Evolutionary conservation across 345 rosid genomes (phyloP).

Genomic region (Salix brachista): DNA sequence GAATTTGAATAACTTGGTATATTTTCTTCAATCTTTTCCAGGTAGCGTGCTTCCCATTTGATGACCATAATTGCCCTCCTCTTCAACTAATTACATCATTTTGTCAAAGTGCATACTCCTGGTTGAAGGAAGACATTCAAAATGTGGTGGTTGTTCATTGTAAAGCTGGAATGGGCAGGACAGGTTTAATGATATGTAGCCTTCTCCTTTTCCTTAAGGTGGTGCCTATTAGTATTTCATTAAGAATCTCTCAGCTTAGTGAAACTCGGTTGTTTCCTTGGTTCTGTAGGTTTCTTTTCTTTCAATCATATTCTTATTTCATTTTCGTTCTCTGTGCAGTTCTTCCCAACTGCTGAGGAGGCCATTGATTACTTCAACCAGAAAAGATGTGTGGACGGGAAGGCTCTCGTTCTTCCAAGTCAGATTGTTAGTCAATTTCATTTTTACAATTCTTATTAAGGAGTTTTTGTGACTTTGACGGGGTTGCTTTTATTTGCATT

Average conservation of each 20-base stretch:
- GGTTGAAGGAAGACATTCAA: constrained; percentile 33
- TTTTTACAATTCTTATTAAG: constrained; percentile 11
- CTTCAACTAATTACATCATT: constrained; percentile 23
- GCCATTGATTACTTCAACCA: constrained; percentile 77
- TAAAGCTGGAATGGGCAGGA: constrained; percentile 39
- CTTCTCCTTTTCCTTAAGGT: constrained; percentile 32
- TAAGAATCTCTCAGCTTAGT: not conserved
- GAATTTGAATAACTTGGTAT: not conserved
- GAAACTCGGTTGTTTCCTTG: constrained; percentile 5
- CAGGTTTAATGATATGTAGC: constrained; percentile 34
- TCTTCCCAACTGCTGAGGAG: constrained; percentile 82
- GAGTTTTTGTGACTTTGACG: not conserved
- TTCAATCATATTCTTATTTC: constrained; percentile 16
- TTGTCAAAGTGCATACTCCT: constrained; percentile 31
- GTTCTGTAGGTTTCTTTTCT: not conserved
- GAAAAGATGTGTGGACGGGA: constrained; percentile 87
- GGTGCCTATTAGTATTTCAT: constrained; percentile 15
- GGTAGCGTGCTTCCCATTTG: constrained; percentile 36
- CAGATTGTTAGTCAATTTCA: constrained; percentile 64
- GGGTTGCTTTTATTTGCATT: not conserved
- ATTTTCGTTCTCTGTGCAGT: constrained; percentile 38
- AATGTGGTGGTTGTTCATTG: constrained; percentile 36
- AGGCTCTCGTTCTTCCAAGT: constrained; percentile 88
- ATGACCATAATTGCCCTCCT: constrained; percentile 34
- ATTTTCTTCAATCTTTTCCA: not conserved